These are phyloP conservation scores for Aquilaria sinensis DNA, from an alignment of 345 rosid species.

Conservation along the genomic window DNA sequence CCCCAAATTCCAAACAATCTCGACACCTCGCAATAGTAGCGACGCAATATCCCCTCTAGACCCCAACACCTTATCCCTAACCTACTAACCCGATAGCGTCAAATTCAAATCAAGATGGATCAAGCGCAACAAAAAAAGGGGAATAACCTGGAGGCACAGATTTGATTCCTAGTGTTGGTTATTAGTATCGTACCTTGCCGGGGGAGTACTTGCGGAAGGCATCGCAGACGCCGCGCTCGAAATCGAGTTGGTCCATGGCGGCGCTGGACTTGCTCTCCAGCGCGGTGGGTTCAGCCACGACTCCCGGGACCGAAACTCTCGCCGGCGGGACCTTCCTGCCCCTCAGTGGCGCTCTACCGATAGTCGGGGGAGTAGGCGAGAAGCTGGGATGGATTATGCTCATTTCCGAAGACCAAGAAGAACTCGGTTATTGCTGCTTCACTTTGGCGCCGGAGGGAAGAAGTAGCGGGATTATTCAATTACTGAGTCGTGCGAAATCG, in stretches of 20 bases:
- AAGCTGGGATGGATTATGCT: too few relatives aligned
- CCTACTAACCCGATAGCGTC: conserved; percentile 30
- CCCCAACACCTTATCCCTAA: conserved; percentile 77
- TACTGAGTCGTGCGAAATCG: too few relatives aligned
- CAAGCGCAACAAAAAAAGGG: background rate
- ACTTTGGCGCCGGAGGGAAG: too few relatives aligned
- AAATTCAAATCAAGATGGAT: background rate
- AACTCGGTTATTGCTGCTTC: too few relatives aligned
- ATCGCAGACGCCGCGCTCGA: conserved; percentile 95
- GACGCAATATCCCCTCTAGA: conserved; percentile 67
- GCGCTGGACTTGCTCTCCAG: conserved; percentile 33
- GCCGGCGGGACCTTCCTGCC: too few relatives aligned
- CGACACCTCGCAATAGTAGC: conserved; percentile 65
- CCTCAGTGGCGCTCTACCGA: too few relatives aligned
- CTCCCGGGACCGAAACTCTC: too few relatives aligned
- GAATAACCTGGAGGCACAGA: background rate
- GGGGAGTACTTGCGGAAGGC: conserved; percentile 98
- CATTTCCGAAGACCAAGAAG: too few relatives aligned
- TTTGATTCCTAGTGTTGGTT: background rate
- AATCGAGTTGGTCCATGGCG: conserved; percentile 85
- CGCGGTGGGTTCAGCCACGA: too few relatives aligned
- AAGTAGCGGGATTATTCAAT: too few relatives aligned
- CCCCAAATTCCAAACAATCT: conserved; percentile 93
- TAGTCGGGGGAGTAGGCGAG: too few relatives aligned
- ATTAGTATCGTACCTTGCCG: conserved; percentile 58